phyloP scores from a whole-genome alignment of 2,329 filamentous ascomycete species.

The Scleromitrula shiraiana region DNA sequence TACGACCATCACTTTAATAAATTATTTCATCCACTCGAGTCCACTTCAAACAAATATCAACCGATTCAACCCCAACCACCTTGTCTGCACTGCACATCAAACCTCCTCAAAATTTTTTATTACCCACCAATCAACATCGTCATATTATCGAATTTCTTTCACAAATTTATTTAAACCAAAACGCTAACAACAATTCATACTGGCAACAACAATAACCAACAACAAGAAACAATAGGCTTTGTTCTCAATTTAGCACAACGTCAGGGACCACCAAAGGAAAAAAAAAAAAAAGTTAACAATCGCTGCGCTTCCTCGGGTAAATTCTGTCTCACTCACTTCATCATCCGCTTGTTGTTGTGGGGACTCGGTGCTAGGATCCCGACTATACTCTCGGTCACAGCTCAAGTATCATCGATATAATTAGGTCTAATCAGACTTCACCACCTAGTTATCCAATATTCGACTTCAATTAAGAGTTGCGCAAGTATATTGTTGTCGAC shows the following conservation, averaged over 20 bases:
- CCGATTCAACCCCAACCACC: neutral
- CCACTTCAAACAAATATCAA: conserved; percentile 1
- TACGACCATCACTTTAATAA: neutral
- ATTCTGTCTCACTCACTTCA: neutral
- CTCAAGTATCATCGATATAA: neutral
- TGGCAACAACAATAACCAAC: no score
- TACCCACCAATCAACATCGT: neutral
- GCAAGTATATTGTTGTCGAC: neutral
- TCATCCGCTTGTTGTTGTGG: neutral
- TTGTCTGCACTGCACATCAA: neutral
- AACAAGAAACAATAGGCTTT: neutral
- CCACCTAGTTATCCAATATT: neutral
- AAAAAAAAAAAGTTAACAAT: neutral
- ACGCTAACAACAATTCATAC: no score
- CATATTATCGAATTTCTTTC: neutral
- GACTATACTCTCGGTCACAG: neutral
- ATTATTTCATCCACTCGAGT: neutral
- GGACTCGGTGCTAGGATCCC: neutral
- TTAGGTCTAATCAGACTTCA: neutral
- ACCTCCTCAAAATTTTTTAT: neutral
- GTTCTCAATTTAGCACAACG: neutral
- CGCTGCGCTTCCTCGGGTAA: neutral
- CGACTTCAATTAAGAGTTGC: conserved; percentile 2
- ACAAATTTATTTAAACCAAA: no score
- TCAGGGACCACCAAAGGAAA: neutral